Conservation (phyloP, 2,329 filamentous ascomycete genomes). For the Colletotrichum liriopes region DNA sequence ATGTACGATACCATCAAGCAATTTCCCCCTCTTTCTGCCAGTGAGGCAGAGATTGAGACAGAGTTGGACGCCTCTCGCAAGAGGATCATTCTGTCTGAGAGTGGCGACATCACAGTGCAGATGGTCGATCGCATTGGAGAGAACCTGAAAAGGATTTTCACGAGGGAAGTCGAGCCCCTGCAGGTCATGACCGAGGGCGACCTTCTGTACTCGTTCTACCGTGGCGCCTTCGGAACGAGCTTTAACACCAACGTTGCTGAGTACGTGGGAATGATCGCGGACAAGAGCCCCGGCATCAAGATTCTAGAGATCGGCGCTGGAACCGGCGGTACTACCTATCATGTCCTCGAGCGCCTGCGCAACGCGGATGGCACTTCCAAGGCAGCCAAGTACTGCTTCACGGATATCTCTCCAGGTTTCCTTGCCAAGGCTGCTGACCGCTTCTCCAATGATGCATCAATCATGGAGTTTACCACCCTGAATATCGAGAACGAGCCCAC, state of each 20-base stretch:
- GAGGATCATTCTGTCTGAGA: slow-evolving; percentile 33
- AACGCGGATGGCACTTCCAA: slow-evolving; percentile 32
- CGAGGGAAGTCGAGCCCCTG: slow-evolving; percentile 53
- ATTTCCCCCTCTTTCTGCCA: slow-evolving; percentile 20
- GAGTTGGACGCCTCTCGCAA: slow-evolving; percentile 26
- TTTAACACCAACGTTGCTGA: slow-evolving; percentile 38
- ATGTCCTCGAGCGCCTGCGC: slow-evolving; percentile 37
- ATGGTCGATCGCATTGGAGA: slow-evolving; percentile 35
- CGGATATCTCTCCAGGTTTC: slow-evolving; percentile 61
- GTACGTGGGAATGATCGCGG: slow-evolving; percentile 42
- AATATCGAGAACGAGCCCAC: slow-evolving; percentile 53
- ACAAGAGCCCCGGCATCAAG: slow-evolving; percentile 46
- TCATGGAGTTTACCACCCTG: slow-evolving; percentile 45
- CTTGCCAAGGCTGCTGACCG: slow-evolving; percentile 56
- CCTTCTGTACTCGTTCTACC: slow-evolving; percentile 54
- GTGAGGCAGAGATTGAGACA: slow-evolving; percentile 21
- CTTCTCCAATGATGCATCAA: slow-evolving; percentile 47
- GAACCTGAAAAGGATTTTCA: slow-evolving; percentile 51
- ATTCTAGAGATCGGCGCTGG: slow-evolving; percentile 36
- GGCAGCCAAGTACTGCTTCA: slow-evolving; percentile 57
- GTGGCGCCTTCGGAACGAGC: slow-evolving; percentile 33
- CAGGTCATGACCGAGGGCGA: slow-evolving; percentile 55
- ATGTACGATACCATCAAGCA: slow-evolving; percentile 35
- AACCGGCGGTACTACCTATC: slow-evolving; percentile 32
- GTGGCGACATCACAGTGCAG: slow-evolving; percentile 34